Percentiles rank a stretch among this genome's conserved stretches.
phyloP scores from a whole-genome alignment of 2,329 filamentous ascomycete genomes.

The Tolypocladium endophyticum region DNA sequence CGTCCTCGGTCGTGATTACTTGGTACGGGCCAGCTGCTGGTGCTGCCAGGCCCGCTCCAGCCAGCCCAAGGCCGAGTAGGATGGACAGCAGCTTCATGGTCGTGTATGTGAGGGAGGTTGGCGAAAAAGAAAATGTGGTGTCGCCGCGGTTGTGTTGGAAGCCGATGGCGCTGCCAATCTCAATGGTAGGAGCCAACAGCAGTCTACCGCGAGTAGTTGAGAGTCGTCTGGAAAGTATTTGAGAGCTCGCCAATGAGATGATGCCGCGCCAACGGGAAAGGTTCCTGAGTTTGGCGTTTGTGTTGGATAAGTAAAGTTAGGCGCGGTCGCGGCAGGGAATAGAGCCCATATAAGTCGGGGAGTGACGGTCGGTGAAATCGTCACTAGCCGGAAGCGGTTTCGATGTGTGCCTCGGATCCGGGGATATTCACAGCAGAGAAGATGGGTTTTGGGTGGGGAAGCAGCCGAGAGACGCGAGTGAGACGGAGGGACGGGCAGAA shows the following conservation, averaged over 20 bases:
- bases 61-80: constrained; percentile 2
- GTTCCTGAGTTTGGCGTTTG: neutral
- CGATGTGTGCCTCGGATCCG: neutral
- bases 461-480: neutral
- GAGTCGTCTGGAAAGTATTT: neutral
- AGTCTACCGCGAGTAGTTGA: neutral
- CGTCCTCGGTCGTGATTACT: neutral
- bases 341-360: neutral
- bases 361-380: neutral
- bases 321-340: neutral
- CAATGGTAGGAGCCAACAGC: neutral
- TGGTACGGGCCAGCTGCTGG: neutral
- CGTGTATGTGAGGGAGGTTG: neutral
- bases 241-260: neutral
- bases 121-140: neutral
- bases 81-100: constrained; percentile 1
- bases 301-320: neutral
- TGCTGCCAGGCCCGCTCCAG: constrained; percentile 3
- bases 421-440: neutral
- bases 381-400: neutral
- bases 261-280: neutral
- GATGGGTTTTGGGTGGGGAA: neutral
- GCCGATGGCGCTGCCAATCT: neutral
- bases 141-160: neutral
- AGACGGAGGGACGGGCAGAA: neutral